Evolutionary conservation across 1,139 yeast species (phyloP).

Genomic region (Scheffersomyces quercinus): DNA sequence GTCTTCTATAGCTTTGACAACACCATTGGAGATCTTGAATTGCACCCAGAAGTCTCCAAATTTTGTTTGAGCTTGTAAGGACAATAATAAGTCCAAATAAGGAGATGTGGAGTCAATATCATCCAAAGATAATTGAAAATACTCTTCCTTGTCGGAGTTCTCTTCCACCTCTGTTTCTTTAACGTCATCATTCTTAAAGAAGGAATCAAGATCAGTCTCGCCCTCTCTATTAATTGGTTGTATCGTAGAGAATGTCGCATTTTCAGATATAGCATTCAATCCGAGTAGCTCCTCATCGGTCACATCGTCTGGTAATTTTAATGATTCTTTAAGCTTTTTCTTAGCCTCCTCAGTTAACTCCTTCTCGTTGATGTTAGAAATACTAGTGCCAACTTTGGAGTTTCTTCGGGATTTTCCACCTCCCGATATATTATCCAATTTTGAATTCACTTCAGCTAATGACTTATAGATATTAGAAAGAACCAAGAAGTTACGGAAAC

Average conservation of each 20-base stretch:
- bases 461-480: conserved; percentile 21
- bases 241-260: conserved; percentile 20
- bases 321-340: conserved; percentile 35
- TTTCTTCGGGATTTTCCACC: conserved; percentile 8
- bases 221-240: conserved; percentile 15
- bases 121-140: conserved; percentile 22
- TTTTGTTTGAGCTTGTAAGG: conserved; percentile 21
- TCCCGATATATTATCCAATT: not conserved
- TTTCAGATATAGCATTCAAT: conserved; percentile 30
- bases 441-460: not conserved
- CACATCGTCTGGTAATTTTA: conserved; percentile 37
- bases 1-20: conserved; percentile 10
- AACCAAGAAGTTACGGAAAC: conserved; percentile 33
- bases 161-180: conserved; percentile 4
- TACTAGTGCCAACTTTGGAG: conserved; percentile 5
- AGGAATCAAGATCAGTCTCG: conserved; percentile 24
- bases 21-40: conserved; percentile 35
- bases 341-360: conserved; percentile 23
- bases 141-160: conserved; percentile 9
- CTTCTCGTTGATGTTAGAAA: conserved; percentile 2
- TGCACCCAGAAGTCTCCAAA: conserved; percentile 15
- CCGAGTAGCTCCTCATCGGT: conserved; percentile 44
- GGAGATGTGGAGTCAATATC: conserved; percentile 25
- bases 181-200: conserved; percentile 18
- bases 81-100: conserved; percentile 22